Base-by-base conservation (phyloP, 805 yeast genomes). In the Sugiyamaella qingdaonensis region DNA sequence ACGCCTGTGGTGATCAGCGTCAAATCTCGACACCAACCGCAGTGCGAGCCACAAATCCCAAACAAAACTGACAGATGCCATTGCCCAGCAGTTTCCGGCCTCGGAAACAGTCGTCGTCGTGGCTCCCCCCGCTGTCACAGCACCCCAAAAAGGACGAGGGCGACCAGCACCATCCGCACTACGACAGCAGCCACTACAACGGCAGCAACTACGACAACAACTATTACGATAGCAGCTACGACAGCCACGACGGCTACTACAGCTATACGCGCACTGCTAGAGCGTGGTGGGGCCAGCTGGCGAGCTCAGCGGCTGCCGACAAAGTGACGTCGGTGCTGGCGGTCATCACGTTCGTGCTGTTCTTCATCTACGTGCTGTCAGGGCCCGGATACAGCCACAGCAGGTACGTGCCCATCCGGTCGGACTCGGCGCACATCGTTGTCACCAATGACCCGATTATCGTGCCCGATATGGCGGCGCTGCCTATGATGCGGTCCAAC, bases 371-470 rank as follows among this genome's bases (percentile, higher is more conserved):
- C 33, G 36, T 50, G 21, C 24, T 54, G 54, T 62, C 37, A 58
- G 66, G 51, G 55, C 53, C 54, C 27, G n/a, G 46, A 42, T 37
- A 41, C 37, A 34, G 39, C 9, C 41, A 45, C 9, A 39, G 34
- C 19, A 35, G 13, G 34, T 53, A 48, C 24, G 39, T 55, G 4
- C 58, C 58, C 10, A 50, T 55, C 9, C 46, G 51, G 19, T 54
- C 54, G 16, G 45, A 35, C 18, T 50, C 54, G 10, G 44, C 51
- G 2, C 21, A 53, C 33, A 32, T 55, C 21, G 52, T 39, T 24
- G 33, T 49, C 19, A 53, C 62, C 2, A 51, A 51, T 7, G 42
- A 58, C 32, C 55, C 58, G 36, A 54, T 54, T 39, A 65, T 63
- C 14, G 52, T 63, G 31, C 68, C 68, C 3, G 51, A 51, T 18